phyloP scores from a whole-genome alignment of 192 early-diverging fungal species.

The Chytriomyces sp. region DNA sequence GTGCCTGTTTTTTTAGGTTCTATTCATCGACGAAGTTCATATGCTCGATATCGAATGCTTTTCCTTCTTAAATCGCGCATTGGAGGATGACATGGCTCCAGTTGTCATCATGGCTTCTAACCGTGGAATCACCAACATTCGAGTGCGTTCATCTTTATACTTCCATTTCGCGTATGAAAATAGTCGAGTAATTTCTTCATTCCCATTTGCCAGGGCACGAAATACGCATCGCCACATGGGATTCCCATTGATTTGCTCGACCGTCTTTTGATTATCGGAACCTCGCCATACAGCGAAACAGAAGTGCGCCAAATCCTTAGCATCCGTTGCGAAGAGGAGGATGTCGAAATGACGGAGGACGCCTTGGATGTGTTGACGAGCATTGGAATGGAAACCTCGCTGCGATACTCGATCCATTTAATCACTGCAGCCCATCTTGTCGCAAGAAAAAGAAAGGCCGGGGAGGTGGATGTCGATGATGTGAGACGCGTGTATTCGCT shows the following conservation, averaged over 20 bases:
- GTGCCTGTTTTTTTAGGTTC: constrained; percentile 50
- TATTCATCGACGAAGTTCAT: constrained; percentile 99
- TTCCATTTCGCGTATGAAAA: too few species aligned
- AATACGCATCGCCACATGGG: constrained; percentile 95
- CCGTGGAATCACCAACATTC: constrained; percentile 91
- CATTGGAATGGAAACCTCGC: constrained; percentile 90
- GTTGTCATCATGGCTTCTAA: constrained; percentile 99
- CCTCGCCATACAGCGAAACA: constrained; percentile 79
- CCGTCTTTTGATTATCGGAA: constrained; percentile 91
- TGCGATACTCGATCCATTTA: constrained; percentile 96
- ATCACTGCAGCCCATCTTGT: constrained; percentile 95
- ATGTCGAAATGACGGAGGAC: constrained; percentile 97
- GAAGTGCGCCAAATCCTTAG: constrained; percentile 89
- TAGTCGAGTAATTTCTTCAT: too few species aligned
- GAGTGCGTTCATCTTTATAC: constrained; percentile 32
- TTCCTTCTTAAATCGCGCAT: constrained; percentile 95
- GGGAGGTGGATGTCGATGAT: constrained; percentile 90
- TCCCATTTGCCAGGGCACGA: constrained; percentile 68
- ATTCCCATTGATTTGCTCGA: constrained; percentile 97
- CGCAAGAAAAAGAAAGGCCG: constrained; percentile 86
- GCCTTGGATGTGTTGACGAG: constrained; percentile 89
- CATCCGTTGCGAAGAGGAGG: constrained; percentile 79
- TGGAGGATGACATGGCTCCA: constrained; percentile 95
- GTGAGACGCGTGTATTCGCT: constrained; percentile 92
- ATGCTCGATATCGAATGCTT: constrained; percentile 99